phyloP scores from a whole-genome alignment of 148 eudicot genomes.

The Silene latifolia region DNA sequence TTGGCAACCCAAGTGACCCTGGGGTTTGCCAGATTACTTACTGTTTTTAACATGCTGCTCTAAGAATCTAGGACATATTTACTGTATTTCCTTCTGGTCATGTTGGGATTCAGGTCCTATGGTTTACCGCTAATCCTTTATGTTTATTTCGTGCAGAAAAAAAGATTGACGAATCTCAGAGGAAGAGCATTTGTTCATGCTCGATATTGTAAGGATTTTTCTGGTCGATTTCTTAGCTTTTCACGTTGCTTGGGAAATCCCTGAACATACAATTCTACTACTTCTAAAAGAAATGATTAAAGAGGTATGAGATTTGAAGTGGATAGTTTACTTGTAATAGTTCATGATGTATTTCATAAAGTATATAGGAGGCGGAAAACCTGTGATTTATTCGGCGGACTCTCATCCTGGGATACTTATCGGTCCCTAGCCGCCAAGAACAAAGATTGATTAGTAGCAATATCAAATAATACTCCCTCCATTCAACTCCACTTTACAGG shows the following conservation, averaged over 20 bases:
- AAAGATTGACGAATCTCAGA: conserved; percentile 55
- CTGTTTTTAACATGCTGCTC: no score
- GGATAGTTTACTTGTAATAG: conserved; percentile 7
- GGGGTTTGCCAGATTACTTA: no score
- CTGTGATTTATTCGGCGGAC: conserved; percentile 18
- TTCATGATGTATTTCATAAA: conserved; percentile 16
- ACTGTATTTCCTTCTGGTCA: not conserved
- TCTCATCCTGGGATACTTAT: conserved; percentile 7
- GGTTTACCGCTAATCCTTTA: not conserved
- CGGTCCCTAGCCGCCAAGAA: not conserved
- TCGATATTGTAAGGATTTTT: conserved; percentile 51
- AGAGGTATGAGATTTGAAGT: conserved; percentile 7
- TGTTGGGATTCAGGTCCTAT: not conserved
- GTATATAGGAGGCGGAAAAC: conserved; percentile 7
- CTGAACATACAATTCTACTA: not conserved
- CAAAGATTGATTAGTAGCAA: conserved; percentile 15
- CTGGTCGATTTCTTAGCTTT: conserved; percentile 12
- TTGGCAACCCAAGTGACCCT: no score
- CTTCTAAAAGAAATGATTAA: conserved; percentile 10
- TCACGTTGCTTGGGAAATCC: conserved; percentile 13
- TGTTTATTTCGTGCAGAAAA: conserved; percentile 44
- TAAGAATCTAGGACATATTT: no score
- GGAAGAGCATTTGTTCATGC: conserved; percentile 51
- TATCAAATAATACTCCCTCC: no score
- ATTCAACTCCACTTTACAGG: no score